Percentiles rank a stretch among this genome's conserved stretches.
Conservation (phyloP, 345 rosid species). For the Ceriops decandra region DNA sequence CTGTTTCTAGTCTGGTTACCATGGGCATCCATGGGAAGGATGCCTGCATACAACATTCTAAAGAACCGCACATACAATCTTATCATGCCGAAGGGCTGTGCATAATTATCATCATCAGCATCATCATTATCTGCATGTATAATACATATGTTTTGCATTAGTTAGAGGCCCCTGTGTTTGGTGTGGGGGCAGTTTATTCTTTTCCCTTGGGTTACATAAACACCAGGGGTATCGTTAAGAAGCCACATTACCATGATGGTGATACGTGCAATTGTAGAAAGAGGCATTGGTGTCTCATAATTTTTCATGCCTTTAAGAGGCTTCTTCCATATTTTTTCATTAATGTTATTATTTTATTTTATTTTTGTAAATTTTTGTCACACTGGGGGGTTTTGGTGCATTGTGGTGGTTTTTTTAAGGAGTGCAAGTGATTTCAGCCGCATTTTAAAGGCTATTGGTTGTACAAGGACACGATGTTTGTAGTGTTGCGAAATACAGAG, state of each 20-base stretch:
- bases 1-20: background rate
- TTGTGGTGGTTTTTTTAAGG: slow-evolving; percentile 1
- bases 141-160: slow-evolving; percentile 12
- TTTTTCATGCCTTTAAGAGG: slow-evolving; percentile 25
- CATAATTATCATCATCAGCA: slow-evolving; percentile 19
- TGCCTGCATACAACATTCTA: background rate
- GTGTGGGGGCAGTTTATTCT: slow-evolving; percentile 33
- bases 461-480: slow-evolving; percentile 19
- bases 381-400: slow-evolving; percentile 18
- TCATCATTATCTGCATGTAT: slow-evolving; percentile 30
- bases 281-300: slow-evolving; percentile 21
- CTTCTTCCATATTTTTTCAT: slow-evolving; percentile 8
- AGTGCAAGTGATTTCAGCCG: slow-evolving; percentile 22
- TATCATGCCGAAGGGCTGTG: slow-evolving; percentile 21
- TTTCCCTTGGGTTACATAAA: slow-evolving; percentile 43
- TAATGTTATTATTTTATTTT: background rate
- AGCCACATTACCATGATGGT: slow-evolving; percentile 32
- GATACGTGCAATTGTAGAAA: slow-evolving; percentile 31
- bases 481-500: background rate
- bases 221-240: slow-evolving; percentile 36
- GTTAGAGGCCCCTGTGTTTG: slow-evolving; percentile 25
- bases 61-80: slow-evolving; percentile 14
- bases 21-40: slow-evolving; percentile 1
- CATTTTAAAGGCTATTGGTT: slow-evolving; percentile 33
- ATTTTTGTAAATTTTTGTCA: slow-evolving; percentile 12